These are phyloP conservation scores for Pisolithus tinctorius DNA, from an alignment of 768 basidiomycete species.

Conservation along the genomic window DNA sequence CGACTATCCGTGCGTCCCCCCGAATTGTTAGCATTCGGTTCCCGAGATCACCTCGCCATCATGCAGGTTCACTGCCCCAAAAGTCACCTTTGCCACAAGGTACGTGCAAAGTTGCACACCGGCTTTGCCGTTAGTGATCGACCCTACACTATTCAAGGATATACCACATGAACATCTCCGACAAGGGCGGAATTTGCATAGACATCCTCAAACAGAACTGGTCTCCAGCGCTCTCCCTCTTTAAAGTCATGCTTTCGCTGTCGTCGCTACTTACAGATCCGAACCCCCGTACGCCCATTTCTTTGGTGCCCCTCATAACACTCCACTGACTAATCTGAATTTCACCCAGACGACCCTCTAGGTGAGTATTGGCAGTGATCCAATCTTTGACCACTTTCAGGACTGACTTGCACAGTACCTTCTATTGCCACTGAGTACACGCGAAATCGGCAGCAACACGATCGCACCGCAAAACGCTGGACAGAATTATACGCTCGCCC, in stretches of 20 bases:
- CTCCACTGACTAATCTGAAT: conserved; percentile 5
- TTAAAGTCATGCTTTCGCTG: conserved; percentile 91
- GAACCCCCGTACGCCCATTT: conserved; percentile 67
- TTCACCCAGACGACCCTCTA: conserved; percentile 55
- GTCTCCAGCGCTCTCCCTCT: conserved; percentile 90
- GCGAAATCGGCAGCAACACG: conserved; percentile 62
- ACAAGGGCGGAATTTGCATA: conserved; percentile 73
- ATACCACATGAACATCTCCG: conserved; percentile 87
- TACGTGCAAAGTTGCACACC: conserved; percentile 21
- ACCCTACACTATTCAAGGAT: conserved; percentile 40
- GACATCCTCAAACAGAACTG: conserved; percentile 92
- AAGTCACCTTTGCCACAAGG: conserved; percentile 70
- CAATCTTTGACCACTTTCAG: not conserved
- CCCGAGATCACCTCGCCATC: not conserved
- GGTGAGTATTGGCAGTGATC: conserved; percentile 32
- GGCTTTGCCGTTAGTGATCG: not conserved
- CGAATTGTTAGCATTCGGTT: no score
- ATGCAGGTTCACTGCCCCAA: conserved; percentile 65
- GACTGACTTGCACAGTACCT: conserved; percentile 40
- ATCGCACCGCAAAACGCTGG: conserved; percentile 74
- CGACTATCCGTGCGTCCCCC: conserved; percentile 69
- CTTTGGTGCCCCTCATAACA: not conserved
- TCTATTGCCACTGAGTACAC: conserved; percentile 65
- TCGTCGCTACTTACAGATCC: conserved; percentile 92
- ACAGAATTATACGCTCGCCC: conserved; percentile 64